Evolutionary conservation across 169 alveolate species (phyloP).

Genomic region (Plasmodium gaboni): DNA sequence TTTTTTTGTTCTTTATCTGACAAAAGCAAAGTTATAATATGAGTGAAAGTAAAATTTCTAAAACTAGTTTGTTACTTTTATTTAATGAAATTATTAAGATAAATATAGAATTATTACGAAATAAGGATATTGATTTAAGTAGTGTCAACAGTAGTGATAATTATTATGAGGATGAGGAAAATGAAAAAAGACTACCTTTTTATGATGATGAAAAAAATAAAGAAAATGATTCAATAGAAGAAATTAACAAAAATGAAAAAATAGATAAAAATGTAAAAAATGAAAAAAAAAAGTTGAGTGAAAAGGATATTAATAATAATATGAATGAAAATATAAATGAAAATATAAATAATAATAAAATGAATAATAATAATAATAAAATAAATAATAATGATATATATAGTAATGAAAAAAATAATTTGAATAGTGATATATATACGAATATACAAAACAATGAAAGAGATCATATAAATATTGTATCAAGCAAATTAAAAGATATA

Average conservation of each 20-base stretch:
- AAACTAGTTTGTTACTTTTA: slow-evolving; percentile 37
- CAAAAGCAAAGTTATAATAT: slow-evolving; percentile 4
- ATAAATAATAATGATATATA: background rate
- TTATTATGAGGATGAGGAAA: background rate
- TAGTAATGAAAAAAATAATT: background rate
- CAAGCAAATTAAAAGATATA: slow-evolving; percentile 37
- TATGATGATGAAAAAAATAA: background rate
- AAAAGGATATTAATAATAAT: background rate
- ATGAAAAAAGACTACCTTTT: slow-evolving; percentile 16
- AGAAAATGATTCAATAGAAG: background rate
- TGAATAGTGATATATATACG: background rate
- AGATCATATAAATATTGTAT: slow-evolving; percentile 1
- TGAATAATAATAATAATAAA: background rate
- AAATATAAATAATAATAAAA: background rate
- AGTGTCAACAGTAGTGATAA: slow-evolving; percentile 5
- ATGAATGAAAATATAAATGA: background rate
- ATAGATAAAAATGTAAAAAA: background rate
- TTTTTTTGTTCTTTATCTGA: too few species aligned
- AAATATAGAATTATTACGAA: slow-evolving; percentile 24
- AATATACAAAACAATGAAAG: slow-evolving; percentile 3
- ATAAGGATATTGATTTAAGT: slow-evolving; percentile 20
- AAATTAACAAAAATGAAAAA: background rate
- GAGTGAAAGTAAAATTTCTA: slow-evolving; percentile 50
- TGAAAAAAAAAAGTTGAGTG: background rate
- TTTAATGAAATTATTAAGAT: slow-evolving; percentile 51